Evolutionary conservation across 148 eudicot species (phyloP), one percentile per base, ranked within the genome.

Genomic region (Mesembryanthemum crystallinum): DNA sequence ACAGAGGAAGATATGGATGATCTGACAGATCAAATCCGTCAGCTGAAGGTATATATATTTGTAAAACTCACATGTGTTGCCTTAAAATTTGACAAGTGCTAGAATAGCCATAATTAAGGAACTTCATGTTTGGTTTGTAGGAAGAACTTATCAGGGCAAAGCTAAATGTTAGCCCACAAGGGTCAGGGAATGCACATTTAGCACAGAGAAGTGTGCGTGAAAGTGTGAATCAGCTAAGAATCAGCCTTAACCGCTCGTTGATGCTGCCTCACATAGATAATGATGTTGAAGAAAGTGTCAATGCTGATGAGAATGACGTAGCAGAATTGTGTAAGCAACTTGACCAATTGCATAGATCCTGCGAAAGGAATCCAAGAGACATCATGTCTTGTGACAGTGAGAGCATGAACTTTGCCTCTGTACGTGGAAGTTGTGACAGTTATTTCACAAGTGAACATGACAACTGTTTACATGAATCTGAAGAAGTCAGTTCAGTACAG

Each of bases 1-100:
- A 85, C 97, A 20, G 98, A 96, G 82, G 99, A 96, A 80, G 93
- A 96, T 83, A 95, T 92, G 74, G 88, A 92, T 89, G 97, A 84
- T 79, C 88, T 96, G 15, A 91, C 92, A n/a, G 91, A 92, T 80
- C 97, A 87, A 76, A 96, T 96, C 55, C 89, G 97, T 21, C 97
- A 89, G 76, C 83, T 95, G 68, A 95, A 95, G 98, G 99, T 95
- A 87, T 28, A 70, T 17, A 49, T 61, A n/a, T 27, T 59, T 59
- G 33, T 17, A 61, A 59, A 52, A 35, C 20, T 52, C 55, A 37
- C 17, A n/a, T 58, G 27, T 29, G 0, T 67, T 28, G 21, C 61
- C n/a, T 33, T 6, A 5, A 11, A 45, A n/a, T n/a, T n/a, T n/a
- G n/a, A n/a, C n/a, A 72, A 1, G 58, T 37, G 29, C 15, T 27